phyloP scores from a whole-genome alignment of 805 yeast species.

The Millerozyma acaciae region DNA sequence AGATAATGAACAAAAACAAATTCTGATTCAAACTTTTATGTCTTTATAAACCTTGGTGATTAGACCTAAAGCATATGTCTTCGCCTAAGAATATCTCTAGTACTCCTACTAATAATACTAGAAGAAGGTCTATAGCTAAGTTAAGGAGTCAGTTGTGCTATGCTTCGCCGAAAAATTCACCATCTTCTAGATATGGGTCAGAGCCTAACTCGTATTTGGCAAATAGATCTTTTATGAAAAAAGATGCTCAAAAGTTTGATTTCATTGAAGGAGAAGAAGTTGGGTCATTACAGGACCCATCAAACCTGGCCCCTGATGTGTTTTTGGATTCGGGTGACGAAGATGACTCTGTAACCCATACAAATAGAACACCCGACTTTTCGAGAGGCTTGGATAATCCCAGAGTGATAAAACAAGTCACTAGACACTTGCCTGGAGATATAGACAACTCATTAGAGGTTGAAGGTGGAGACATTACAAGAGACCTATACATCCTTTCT shows the following conservation, averaged over 20 bases:
- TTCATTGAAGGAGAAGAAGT: conserved; percentile 9
- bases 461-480: conserved; percentile 51
- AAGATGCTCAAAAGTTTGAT: conserved; percentile 4
- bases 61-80: too few species aligned
- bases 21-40: too few species aligned
- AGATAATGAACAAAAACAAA: too few species aligned
- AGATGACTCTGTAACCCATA: conserved; percentile 8
- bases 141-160: conserved; percentile 23
- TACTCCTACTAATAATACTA: conserved; percentile 2
- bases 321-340: conserved; percentile 14
- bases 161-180: conserved; percentile 19
- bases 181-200: conserved; percentile 15
- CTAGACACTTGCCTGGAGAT: conserved; percentile 35
- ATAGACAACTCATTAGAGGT: conserved; percentile 24
- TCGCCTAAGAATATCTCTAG: conserved; percentile 14
- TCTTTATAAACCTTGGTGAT: too few species aligned
- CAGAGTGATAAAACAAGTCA: conserved; percentile 25
- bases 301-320: too few species aligned
- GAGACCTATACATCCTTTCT: conserved; percentile 39
- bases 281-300: neutral
- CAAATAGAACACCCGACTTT: conserved; percentile 5
- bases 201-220: conserved; percentile 10
- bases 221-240: conserved; percentile 18
- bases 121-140: conserved; percentile 30
- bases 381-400: conserved; percentile 28